Conservation (phyloP, 164 flowering plant species). For the Paratinospora sagittata region DNA sequence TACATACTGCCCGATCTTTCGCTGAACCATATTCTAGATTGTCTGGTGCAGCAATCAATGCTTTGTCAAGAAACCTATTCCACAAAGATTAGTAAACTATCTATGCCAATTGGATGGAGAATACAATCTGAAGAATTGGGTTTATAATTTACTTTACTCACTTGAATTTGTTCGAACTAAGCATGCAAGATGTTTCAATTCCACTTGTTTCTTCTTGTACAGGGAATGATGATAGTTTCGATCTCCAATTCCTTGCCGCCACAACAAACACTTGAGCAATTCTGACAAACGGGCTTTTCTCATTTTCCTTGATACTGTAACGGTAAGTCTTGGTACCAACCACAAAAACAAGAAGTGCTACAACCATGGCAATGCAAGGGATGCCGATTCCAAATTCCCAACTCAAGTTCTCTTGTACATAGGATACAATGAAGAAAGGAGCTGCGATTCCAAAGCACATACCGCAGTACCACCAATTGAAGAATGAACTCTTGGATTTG, state of each 20-base stretch:
- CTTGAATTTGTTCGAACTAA: constrained; percentile 7
- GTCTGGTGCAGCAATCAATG: constrained; percentile 5
- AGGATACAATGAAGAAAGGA: constrained; percentile 1
- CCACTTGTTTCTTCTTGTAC: background rate
- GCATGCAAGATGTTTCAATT: background rate
- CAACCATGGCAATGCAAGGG: constrained; percentile 14
- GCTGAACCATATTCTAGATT: background rate
- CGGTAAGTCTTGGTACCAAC: constrained; percentile 16
- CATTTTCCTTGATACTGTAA: constrained; percentile 7
- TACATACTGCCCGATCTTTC: constrained; percentile 1
- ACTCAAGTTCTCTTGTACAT: constrained; percentile 12
- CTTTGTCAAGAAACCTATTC: constrained; percentile 16
- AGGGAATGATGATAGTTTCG: background rate
- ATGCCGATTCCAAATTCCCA: constrained; percentile 19
- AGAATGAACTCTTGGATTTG: constrained; percentile 14
- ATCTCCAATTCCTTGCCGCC: constrained; percentile 7
- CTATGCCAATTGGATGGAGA: background rate
- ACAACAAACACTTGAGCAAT: constrained; percentile 2
- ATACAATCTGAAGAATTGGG: background rate
- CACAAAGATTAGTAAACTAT: background rate
- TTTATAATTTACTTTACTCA: background rate
- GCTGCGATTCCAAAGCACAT: background rate
- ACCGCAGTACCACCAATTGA: constrained; percentile 21
- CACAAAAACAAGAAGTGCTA: constrained; percentile 12
- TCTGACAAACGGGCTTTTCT: constrained; percentile 6